Base-by-base conservation (phyloP, 805 yeast genomes). In the Myxozyma nipponensis region DNA sequence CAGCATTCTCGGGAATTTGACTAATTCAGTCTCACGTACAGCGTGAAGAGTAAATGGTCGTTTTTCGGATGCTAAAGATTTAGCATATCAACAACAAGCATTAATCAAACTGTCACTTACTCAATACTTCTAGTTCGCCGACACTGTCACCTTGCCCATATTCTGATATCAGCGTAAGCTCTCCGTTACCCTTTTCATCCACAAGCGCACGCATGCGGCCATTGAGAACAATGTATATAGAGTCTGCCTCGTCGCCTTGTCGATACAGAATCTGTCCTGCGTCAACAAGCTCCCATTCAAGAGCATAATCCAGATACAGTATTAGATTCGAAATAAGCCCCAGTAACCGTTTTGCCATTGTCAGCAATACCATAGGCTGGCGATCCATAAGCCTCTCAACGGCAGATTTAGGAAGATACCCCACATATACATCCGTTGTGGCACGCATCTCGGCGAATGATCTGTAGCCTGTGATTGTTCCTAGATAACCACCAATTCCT, bases 71-170 rank as follows among this genome's bases (percentile, higher is more conserved):
- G 56, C 50, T 50, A 30, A 13, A 35, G 32, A 18, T 17, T 22
- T 3, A 4, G 2, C 35, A 30, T 15, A 35, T 13, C 18, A 26
- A 6, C 3, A n/a, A 17, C 28, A 36, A 18, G 21, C n/a, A 26
- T 5, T 18, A 13, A 1, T 24, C 10, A 39, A 19, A 21, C 13
- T 13, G 34, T 18, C 6, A 40, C 53, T 32, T 88, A 0, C 95
- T 88, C 54, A 91, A 73, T 2, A 91, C 97, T 66, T 91, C 98
- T 6, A 93, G 84, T 67, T 91, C 98, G 2, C 98, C 98, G 52
- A 93, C 77, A 37, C 95, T 85, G 60, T 88, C 95, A 4, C 97
- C 97, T 66, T 89, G 95, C 1, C 97, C 96, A 62, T 81, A 83
- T 64, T 91, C 98, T 1, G 84, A 86, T 15, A 82, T 59, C 1